Evolutionary conservation across 1,139 yeast genomes (phyloP).

Genomic region (Starmera stellimalicola): DNA sequence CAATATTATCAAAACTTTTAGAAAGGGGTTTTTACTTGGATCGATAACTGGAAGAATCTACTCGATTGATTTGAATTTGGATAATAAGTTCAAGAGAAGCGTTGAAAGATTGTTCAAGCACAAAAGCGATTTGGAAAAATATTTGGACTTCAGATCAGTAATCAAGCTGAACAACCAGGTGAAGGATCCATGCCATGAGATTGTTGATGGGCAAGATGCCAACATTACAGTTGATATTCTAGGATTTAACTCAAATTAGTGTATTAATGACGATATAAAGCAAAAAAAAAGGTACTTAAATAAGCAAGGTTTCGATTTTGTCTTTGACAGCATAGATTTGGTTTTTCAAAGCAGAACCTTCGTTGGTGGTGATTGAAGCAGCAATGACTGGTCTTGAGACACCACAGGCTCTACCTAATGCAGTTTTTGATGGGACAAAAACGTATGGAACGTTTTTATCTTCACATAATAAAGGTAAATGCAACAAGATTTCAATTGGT

Average conservation of each 20-base stretch:
- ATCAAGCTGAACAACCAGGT: neutral
- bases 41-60: constrained; percentile 3
- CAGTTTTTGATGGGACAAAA: constrained; percentile 96
- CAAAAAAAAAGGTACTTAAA: constrained; percentile 33
- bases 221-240: neutral
- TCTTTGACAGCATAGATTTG: constrained; percentile 97
- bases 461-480: constrained; percentile 95
- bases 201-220: neutral
- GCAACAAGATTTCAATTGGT: constrained; percentile 97
- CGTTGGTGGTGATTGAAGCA: constrained; percentile 97
- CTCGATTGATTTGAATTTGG: constrained; percentile 9
- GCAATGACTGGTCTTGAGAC: constrained; percentile 99
- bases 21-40: no score
- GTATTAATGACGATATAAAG: neutral
- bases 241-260: neutral
- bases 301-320: constrained; percentile 95
- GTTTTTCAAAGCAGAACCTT: constrained; percentile 94
- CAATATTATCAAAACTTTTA: constrained; percentile 12
- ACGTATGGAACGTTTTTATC: constrained; percentile 99
- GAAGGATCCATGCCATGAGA: neutral
- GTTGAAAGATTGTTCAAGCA: constrained; percentile 1
- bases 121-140: neutral
- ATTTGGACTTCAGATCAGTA: constrained; percentile 1
- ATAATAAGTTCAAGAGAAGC: constrained; percentile 3
- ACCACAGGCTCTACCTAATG: constrained; percentile 99